A percentile compares a stretch with the other conserved stretches of the same genome.
phyloP scores from a whole-genome alignment of 2,329 filamentous ascomycete genomes.

The Sarocladium brachiariae region DNA sequence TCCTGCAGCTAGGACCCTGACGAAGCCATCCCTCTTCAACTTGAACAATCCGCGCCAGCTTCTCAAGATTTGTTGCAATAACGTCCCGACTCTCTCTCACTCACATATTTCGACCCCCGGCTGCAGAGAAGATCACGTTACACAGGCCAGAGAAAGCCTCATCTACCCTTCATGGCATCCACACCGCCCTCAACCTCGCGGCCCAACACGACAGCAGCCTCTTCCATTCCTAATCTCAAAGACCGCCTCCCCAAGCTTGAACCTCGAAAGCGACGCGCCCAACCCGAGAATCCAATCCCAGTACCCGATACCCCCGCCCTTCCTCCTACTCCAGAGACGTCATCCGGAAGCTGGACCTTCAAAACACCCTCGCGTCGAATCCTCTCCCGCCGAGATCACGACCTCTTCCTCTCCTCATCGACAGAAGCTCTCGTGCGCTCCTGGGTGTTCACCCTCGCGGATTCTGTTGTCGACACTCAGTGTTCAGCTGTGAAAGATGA shows the following conservation, averaged over 20 bases:
- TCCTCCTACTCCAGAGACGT: slow-evolving; percentile 54
- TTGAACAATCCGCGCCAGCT: no score
- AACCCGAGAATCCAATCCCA: slow-evolving; percentile 50
- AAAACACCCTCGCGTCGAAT: slow-evolving; percentile 69
- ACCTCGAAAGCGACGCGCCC: slow-evolving; percentile 50
- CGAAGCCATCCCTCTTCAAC: slow-evolving; percentile 1
- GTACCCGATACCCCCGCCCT: slow-evolving; percentile 70
- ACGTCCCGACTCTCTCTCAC: neutral
- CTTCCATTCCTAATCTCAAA: slow-evolving; percentile 30
- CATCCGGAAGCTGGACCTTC: slow-evolving; percentile 47
- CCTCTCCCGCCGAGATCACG: slow-evolving; percentile 71
- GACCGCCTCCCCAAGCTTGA: slow-evolving; percentile 60
- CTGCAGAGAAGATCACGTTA: no score
- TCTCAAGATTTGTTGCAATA: no score
- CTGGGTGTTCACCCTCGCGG: slow-evolving; percentile 82
- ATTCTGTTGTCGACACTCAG: slow-evolving; percentile 66
- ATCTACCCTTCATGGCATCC: slow-evolving; percentile 11
- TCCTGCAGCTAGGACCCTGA: neutral
- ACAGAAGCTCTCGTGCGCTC: slow-evolving; percentile 70
- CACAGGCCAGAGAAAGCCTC: no score
- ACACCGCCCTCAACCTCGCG: slow-evolving; percentile 10
- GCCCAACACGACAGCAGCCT: slow-evolving; percentile 7
- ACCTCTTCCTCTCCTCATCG: slow-evolving; percentile 70
- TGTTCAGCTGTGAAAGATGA: slow-evolving; percentile 52
- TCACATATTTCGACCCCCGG: neutral